These are phyloP conservation scores for Penicillium lividum DNA, from an alignment of 495 filamentous ascomycete species.

Conservation along the genomic window DNA sequence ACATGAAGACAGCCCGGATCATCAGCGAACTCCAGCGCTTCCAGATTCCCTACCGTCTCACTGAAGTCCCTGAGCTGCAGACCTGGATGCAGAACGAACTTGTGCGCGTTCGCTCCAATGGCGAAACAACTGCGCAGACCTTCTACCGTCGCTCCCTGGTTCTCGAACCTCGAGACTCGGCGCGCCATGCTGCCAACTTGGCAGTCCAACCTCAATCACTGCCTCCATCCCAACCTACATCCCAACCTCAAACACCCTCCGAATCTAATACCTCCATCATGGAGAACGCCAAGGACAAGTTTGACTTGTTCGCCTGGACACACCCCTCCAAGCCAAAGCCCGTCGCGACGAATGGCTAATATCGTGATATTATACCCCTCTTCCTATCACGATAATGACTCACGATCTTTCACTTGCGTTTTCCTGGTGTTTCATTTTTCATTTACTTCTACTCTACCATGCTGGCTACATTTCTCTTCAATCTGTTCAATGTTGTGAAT, in stretches of 20 bases:
- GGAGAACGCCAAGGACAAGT: slow-evolving; percentile 57
- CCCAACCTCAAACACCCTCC: slow-evolving; percentile 23
- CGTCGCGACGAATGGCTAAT: slow-evolving; percentile 45
- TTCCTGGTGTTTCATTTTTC: slow-evolving; percentile 11
- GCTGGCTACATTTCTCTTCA: slow-evolving; percentile 21
- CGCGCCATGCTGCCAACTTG: slow-evolving; percentile 14
- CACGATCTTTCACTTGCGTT: slow-evolving; percentile 14
- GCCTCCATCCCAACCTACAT: too few species aligned
- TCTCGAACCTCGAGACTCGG: slow-evolving; percentile 76
- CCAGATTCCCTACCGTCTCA: slow-evolving; percentile 89
- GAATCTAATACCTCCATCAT: slow-evolving; percentile 44
- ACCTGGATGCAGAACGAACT: slow-evolving; percentile 90
- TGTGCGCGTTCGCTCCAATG: slow-evolving; percentile 73
- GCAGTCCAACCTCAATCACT: not conserved
- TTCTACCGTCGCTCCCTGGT: slow-evolving; percentile 84
- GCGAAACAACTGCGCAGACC: slow-evolving; percentile 75
- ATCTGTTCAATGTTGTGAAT: slow-evolving; percentile 30
- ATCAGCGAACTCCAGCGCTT: slow-evolving; percentile 96
- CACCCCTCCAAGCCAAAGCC: slow-evolving; percentile 51
- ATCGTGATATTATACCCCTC: slow-evolving; percentile 11
- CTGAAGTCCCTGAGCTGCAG: slow-evolving; percentile 85
- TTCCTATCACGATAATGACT: slow-evolving; percentile 22
- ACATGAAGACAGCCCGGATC: slow-evolving; percentile 89
- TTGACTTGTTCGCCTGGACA: slow-evolving; percentile 59
- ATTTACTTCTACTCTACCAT: slow-evolving; percentile 7